Base-by-base conservation (phyloP, 768 basidiomycete genomes). In the Leccinellum rugosiceps region DNA sequence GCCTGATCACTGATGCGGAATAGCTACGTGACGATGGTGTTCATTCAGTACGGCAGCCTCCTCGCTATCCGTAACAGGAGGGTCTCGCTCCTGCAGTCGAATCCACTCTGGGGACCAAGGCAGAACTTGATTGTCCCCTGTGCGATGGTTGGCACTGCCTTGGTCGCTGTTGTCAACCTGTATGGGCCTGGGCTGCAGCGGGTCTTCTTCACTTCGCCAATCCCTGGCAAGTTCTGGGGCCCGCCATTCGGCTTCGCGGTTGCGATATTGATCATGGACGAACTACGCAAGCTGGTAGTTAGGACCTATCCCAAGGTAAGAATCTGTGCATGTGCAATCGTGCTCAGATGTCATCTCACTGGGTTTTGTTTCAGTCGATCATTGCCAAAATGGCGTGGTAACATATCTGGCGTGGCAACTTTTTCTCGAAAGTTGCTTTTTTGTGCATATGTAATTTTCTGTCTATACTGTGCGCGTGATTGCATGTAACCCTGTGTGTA, bases 1-100 rank as follows among this genome's bases (percentile, higher is more conserved):
- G 30, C 48, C 6, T 4, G 13, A 55, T 8, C 5, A 13, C 14
- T 56, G 47, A 59, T 49, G 31, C 0, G n/a, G 30, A 13, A 32
- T 52, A 79, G 78, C 60, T 80, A 80, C 56, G 75, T 80, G 53
- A 77, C 80, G 17, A 73, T 81, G 63, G 80, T 81, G 43, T 73
- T 79, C 57, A 64, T 80, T 17, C 78, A 79, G 57, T 80, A 73
- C 43, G 77, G 78, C 4, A 71, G 55, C 32, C 68, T 80, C 17
- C 76, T 79, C 15, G 66, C 78, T 10, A 73, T 76, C 21, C 77
- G 78, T 3, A 79, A 79, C 65, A 69, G 78, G 53, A 74, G 78
- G 50, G 70, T 79, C 0, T 79, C 78, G 1, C 64, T 80, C 7
- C 54, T 79, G 38, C 67, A 74, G 15, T 77, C 77, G 28, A 78